Evolutionary conservation across 2,329 filamentous ascomycete species (phyloP).

Genomic region (Lanzia echinophila): DNA sequence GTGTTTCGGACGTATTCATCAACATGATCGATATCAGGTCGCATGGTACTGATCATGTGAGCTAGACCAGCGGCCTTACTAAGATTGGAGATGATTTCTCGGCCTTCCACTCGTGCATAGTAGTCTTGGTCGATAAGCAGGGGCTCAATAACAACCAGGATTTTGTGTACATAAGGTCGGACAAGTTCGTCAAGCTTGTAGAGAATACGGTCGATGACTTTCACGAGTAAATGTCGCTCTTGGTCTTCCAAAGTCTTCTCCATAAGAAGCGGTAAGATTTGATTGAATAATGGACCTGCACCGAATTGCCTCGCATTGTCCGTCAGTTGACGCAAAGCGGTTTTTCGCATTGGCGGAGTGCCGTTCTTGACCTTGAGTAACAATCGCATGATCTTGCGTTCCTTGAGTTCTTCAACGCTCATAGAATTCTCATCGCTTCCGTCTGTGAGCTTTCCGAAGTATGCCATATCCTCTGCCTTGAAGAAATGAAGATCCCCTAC

Average conservation of each 20-base stretch:
- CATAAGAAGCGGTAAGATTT: constrained; percentile 95
- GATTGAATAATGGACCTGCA: constrained; percentile 89
- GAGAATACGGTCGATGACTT: constrained; percentile 96
- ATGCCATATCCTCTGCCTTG: constrained; percentile 97
- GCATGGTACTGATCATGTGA: constrained; percentile 99
- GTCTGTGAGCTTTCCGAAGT: constrained; percentile 96
- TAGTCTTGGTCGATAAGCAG: constrained; percentile 98
- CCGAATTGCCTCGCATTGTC: constrained; percentile 97
- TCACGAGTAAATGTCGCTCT: constrained; percentile 94
- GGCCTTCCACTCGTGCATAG: constrained; percentile 94
- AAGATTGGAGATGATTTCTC: constrained; percentile 97
- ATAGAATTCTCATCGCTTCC: constrained; percentile 86
- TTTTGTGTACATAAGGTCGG: constrained; percentile 95
- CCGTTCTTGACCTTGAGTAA: constrained; percentile 98
- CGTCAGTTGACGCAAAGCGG: constrained; percentile 89
- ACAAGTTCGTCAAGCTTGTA: constrained; percentile 98
- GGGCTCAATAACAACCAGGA: constrained; percentile 97
- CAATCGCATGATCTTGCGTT: constrained; percentile 96
- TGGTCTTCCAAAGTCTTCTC: constrained; percentile 97
- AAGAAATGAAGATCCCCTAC: constrained; percentile 96
- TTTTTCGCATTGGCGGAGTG: constrained; percentile 97
- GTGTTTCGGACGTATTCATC: constrained; percentile 99
- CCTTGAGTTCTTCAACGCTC: constrained; percentile 91
- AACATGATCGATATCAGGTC: constrained; percentile 95
- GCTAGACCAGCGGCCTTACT: constrained; percentile 94